phyloP scores from a whole-genome alignment of 139 green algal species.

The Nannochloris sp. region DNA sequence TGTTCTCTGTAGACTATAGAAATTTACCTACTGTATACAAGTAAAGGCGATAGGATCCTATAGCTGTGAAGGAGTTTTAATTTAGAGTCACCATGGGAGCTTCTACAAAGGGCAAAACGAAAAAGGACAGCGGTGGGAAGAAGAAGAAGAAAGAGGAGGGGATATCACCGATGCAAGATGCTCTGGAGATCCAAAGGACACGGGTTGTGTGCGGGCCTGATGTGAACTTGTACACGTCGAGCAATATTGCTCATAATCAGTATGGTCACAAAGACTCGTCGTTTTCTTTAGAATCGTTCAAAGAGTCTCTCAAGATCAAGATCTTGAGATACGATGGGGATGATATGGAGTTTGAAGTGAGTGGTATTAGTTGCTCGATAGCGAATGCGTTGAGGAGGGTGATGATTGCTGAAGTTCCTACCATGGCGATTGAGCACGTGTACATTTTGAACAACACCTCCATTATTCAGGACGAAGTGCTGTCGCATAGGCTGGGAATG shows the following conservation, averaged over 20 bases:
- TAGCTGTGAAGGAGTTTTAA: no score
- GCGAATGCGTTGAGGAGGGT: conserved; percentile 92
- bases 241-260: conserved; percentile 50
- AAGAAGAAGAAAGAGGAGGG: conserved; percentile 10
- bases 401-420: conserved; percentile 91
- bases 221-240: conserved; percentile 67
- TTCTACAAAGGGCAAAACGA: no score
- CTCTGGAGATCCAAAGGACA: conserved; percentile 46
- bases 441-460: conserved; percentile 96
- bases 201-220: conserved; percentile 59
- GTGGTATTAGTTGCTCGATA: conserved; percentile 57
- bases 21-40: no score
- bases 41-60: no score
- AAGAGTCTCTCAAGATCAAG: conserved; percentile 37
- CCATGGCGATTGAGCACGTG: conserved; percentile 96
- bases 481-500: conserved; percentile 87
- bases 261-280: conserved; percentile 66
- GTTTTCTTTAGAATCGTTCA: conserved; percentile 63
- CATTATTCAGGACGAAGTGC: conserved; percentile 87
- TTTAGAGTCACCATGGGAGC: no score
- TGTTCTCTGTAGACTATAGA: no score
- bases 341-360: conserved; percentile 86
- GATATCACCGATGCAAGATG: conserved; percentile 29
- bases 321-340: conserved; percentile 37
- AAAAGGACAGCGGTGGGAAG: not conserved